Base-by-base conservation (phyloP, 306 rosid genomes). In the Rosa chinensis region DNA sequence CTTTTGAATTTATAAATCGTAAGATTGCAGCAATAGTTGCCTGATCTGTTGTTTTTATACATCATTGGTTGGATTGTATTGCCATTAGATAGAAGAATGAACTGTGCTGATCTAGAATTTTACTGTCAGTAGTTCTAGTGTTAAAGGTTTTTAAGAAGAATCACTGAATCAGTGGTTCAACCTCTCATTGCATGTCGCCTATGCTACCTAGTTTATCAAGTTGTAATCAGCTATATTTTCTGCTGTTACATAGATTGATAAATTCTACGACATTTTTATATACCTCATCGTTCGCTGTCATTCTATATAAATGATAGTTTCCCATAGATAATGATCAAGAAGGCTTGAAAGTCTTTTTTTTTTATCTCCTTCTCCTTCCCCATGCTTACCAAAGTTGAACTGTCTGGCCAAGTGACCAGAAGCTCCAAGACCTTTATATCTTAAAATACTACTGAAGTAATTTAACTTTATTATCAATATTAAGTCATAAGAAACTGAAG, bases 401-500 rank as follows among this genome's bases (percentile, higher is more conserved):
- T 21, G 25, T 73, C 28, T 52, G 32, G 17, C 14, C 28, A 32
- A 13, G 39, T 49, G 17, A 59, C 70, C 50, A 20, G 42, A 47
- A 61, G 11, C 17, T 59, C 44, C 42, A 45, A 71, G 55, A 32
- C 45, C 78, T 50, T 5, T 39, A 71, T 39, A 53, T 18, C 53
- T 35, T 45, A 35, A 48, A 25, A 64, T 23, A 48, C 23, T 62
- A 10, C 62, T 45, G 50, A 55, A 42, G 44, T 73, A 32, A 73
- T 28, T 52, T 32, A 66, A 49, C 43, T 50, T 55, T 44, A 9
- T 59, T 73, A 35, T 58, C 23, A 45, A 72, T 64, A 75, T 53
- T 73, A 80, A 78, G 79, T 82, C 79, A 59, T 84, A 86, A 82
- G 80, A 84, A 82, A 62, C 83, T 89, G 80, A 90, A 82, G 86